Percentiles rank a stretch among this genome's conserved stretches.
Conservation (phyloP, 2,329 filamentous ascomycete species). For the Talaromyces sp. region DNA sequence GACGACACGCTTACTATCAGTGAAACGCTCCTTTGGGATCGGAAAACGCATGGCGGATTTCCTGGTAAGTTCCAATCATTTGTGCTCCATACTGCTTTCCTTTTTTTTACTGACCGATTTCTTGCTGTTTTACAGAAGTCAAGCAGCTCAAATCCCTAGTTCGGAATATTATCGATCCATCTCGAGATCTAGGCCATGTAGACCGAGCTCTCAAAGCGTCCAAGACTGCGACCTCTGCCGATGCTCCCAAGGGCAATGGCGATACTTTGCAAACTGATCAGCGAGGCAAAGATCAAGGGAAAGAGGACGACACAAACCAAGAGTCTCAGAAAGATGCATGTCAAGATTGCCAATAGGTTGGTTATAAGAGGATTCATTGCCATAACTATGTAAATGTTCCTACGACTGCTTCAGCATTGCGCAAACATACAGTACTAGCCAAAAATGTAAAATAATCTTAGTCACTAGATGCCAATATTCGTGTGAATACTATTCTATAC, state of each 20-base stretch:
- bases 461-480: neutral
- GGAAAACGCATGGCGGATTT: conserved; percentile 81
- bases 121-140: conserved; percentile 54
- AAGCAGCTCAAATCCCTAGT: conserved; percentile 85
- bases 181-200: conserved; percentile 74
- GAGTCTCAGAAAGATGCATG: conserved; percentile 12
- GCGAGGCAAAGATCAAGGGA: conserved; percentile 11
- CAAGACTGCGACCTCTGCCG: conserved; percentile 1
- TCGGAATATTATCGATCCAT: conserved; percentile 75
- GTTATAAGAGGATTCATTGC: neutral
- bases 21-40: conserved; percentile 73
- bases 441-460: neutral
- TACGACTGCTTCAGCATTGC: too few species aligned
- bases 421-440: neutral
- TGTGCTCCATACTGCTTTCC: neutral
- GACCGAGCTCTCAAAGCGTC: conserved; percentile 46
- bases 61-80: conserved; percentile 50
- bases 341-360: conserved; percentile 23
- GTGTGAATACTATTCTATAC: neutral
- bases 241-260: neutral
- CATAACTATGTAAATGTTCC: too few species aligned
- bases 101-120: neutral
- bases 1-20: neutral
- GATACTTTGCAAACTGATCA: neutral
- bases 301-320: neutral